Base-by-base conservation (phyloP, 169 alveolate genomes). In the Plasmodium berghei region DNA sequence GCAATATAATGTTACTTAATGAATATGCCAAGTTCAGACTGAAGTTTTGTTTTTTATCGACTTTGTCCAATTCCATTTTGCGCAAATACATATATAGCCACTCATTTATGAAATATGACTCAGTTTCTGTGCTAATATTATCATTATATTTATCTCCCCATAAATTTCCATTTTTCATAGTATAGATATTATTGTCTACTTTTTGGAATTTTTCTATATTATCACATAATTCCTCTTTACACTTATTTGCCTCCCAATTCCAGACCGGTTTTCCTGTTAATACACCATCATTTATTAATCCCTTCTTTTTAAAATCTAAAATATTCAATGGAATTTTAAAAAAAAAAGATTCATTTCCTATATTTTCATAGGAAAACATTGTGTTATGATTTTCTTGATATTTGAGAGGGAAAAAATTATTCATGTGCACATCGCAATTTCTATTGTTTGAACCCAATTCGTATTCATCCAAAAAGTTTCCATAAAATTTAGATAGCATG, bases 271-370 rank as follows among this genome's bases (percentile, higher is more conserved):
- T 26, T 64, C 16, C 24, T 20, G 55, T 20, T 16, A 45, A 24
- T 18, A 12, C 3, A 4, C 24, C 18, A 55, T 24, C 58, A 9
- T 54, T 49, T 1, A 55, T 40, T 10, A 67, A n/a, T 12, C 54
- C 74, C 0, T 45, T 58, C 20, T 66, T 66, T 34, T 73, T 71
- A 46, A 86, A 59, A 5, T 86, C 91, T 2, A 14, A 22, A 9
- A 86, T 59, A 55, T 69, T 86, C 40, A 86, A 55, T 5, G 91
- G 91, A 28, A 86, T 86, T n/a, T 45, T 46, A 71, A 86, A 86
- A 64, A 86, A 86, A 22, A 71, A 26, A 1, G 14, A 59, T 34
- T 54, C 75, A 22, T 28, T 48, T 12, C 18, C 64, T 16, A 55
- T n/a, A 2, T 67, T 0, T 12, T 83, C 26, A 10, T 67, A 6